These are phyloP conservation scores for Phaeosphaeriaceae sp. DNA, from an alignment of 2,329 filamentous ascomycete genomes.

Conservation along the genomic window DNA sequence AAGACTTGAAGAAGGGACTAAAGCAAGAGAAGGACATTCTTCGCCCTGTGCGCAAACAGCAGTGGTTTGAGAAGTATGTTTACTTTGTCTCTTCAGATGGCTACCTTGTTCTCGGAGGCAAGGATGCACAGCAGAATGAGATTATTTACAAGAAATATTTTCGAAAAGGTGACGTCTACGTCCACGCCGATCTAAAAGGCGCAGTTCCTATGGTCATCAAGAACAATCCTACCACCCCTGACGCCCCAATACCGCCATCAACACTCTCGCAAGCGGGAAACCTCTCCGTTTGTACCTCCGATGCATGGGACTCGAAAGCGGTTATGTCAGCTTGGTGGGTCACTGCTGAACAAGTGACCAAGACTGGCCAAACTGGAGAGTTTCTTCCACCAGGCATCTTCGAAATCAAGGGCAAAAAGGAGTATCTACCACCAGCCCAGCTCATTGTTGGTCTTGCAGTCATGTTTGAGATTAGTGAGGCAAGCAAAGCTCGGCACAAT, in stretches of 20 bases:
- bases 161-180: conserved; percentile 87
- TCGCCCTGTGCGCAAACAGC: conserved; percentile 78
- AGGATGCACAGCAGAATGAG: conserved; percentile 88
- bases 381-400: conserved; percentile 81
- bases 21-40: conserved; percentile 92
- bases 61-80: conserved; percentile 97
- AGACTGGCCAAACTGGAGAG: conserved; percentile 79
- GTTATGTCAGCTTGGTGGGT: conserved; percentile 98
- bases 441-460: conserved; percentile 86
- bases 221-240: conserved; percentile 77
- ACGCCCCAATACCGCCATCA: conserved; percentile 88
- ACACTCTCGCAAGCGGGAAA: conserved; percentile 90
- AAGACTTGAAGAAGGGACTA: conserved; percentile 83
- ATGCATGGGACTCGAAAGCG: conserved; percentile 95
- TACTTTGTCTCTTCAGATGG: conserved; percentile 97
- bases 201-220: conserved; percentile 88
- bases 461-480: conserved; percentile 86
- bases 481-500: conserved; percentile 80
- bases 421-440: conserved; percentile 86
- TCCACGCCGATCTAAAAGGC: conserved; percentile 86
- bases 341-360: conserved; percentile 85
- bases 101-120: conserved; percentile 87
- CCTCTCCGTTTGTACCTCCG: conserved; percentile 82
- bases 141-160: conserved; percentile 87
- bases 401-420: conserved; percentile 83